phyloP scores from a whole-genome alignment of 148 eudicot genomes.

The Amaranthus palmeri region DNA sequence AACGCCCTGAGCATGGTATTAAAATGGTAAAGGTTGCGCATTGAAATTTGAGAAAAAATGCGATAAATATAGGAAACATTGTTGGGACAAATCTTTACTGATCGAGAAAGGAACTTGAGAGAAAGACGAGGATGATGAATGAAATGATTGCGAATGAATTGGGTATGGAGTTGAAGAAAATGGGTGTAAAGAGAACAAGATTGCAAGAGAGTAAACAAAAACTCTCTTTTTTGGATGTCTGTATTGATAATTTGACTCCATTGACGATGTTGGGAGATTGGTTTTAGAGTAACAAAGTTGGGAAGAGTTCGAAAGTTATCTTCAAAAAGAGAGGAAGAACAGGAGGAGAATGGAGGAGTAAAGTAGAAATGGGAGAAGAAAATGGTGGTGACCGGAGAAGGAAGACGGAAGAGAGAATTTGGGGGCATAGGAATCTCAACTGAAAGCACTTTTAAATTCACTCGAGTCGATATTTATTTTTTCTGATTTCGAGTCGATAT shows the following conservation, averaged over 20 bases:
- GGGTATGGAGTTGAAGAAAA: conserved; percentile 54
- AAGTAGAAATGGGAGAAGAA: not conserved
- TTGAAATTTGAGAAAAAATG: conserved; percentile 29
- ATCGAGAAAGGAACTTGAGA: conserved; percentile 33
- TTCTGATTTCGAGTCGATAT: too few species aligned
- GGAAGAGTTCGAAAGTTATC: not conserved
- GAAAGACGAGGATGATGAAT: conserved; percentile 34
- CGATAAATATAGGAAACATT: conserved; percentile 23
- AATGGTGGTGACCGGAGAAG: not conserved
- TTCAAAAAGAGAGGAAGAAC: conserved; percentile 10
- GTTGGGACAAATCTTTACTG: conserved; percentile 20
- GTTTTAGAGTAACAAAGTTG: not conserved
- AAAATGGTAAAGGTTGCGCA: conserved; percentile 37
- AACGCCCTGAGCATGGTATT: conserved; percentile 41
- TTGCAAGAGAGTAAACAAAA: conserved; percentile 32
- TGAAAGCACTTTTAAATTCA: too few species aligned
- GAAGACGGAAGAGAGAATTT: not conserved
- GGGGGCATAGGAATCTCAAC: conserved; percentile 8
- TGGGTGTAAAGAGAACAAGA: conserved; percentile 33
- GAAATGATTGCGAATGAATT: conserved; percentile 35
- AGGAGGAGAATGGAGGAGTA: conserved; percentile 10
- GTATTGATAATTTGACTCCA: not conserved
- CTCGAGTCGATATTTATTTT: too few species aligned
- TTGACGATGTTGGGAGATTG: conserved; percentile 10
- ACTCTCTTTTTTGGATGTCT: conserved; percentile 16